Percentiles rank a stretch among this genome's conserved stretches.
Conservation (phyloP, 768 basidiomycete species). For the Fibroporia radiculosa region DNA sequence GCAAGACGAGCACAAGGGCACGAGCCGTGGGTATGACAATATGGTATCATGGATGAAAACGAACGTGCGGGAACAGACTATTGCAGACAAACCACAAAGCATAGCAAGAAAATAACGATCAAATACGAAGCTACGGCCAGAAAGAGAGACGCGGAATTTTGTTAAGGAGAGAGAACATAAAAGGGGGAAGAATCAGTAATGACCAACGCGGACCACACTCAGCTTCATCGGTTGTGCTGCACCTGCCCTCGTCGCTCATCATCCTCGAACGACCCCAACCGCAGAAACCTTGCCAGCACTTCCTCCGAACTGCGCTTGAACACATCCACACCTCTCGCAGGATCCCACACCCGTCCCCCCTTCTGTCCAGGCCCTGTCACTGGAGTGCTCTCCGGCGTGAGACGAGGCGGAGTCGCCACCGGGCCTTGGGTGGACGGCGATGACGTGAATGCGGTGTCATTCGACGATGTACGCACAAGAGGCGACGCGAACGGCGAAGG, state of each 20-base stretch:
- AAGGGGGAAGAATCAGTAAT: not conserved
- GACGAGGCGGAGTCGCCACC: slow-evolving; percentile 27
- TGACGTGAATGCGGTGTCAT: slow-evolving; percentile 36
- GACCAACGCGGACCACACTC: not conserved
- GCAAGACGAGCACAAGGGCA: too few relatives aligned
- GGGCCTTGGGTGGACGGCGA: slow-evolving; percentile 50
- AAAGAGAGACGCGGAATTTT: not conserved
- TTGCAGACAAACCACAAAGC: not conserved
- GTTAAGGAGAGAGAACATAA: slow-evolving; percentile 1
- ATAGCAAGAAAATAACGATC: not conserved
- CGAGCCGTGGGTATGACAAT: too few relatives aligned
- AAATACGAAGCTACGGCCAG: not conserved
- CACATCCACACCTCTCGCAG: slow-evolving; percentile 73
- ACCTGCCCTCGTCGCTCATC: slow-evolving; percentile 24
- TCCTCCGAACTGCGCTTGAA: slow-evolving; percentile 88
- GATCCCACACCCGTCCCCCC: slow-evolving; percentile 71
- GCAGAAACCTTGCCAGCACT: slow-evolving; percentile 76
- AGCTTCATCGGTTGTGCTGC: slow-evolving; percentile 2
- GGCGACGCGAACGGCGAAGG: slow-evolving; percentile 18
- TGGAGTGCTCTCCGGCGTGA: slow-evolving; percentile 15
- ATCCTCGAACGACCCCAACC: slow-evolving; percentile 67
- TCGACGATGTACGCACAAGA: slow-evolving; percentile 33
- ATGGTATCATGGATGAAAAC: too few relatives aligned
- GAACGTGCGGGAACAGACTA: too few relatives aligned
- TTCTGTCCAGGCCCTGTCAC: slow-evolving; percentile 26